Percentiles rank a stretch among this genome's conserved stretches.
Conservation (phyloP, 2,329 filamentous ascomycete genomes). For the Sarocladium kiliense region DNA sequence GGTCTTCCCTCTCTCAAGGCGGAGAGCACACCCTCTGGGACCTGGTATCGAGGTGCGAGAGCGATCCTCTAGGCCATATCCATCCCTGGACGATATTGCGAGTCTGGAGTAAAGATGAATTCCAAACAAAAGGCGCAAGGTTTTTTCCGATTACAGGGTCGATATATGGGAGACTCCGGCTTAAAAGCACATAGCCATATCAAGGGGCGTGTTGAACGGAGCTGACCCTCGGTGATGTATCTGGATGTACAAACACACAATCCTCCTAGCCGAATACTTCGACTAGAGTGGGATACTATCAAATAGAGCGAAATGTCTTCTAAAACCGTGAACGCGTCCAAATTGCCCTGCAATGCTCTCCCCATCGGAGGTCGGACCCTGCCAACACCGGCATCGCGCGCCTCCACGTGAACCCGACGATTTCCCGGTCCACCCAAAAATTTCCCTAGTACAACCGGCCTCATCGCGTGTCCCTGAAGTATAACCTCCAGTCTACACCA, state of each 20-base stretch:
- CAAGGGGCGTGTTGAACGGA: neutral
- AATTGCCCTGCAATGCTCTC: too few species aligned
- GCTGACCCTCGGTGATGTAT: neutral
- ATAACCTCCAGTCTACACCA: conserved; percentile 16
- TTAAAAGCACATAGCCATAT: neutral
- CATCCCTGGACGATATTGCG: conserved; percentile 60
- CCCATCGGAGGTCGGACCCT: neutral
- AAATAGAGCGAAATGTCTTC: neutral
- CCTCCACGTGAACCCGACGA: conserved; percentile 20
- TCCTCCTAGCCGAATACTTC: neutral
- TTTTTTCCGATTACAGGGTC: neutral
- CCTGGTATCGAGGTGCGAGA: conserved; percentile 79
- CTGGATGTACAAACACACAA: neutral
- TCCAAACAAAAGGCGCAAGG: neutral
- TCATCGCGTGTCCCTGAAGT: conserved; percentile 8
- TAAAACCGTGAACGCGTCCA: neutral
- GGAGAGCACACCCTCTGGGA: conserved; percentile 63
- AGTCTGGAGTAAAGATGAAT: conserved; percentile 53
- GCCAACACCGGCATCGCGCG: neutral
- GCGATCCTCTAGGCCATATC: conserved; percentile 51
- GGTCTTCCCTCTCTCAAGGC: conserved; percentile 55
- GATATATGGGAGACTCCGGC: neutral
- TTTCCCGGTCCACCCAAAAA: conserved; percentile 29
- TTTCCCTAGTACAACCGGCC: conserved; percentile 17
- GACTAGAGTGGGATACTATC: neutral